Percentiles rank a stretch among this genome's conserved stretches.
Conservation (phyloP, 495 filamentous ascomycete species). For the Neurospora sp. region DNA sequence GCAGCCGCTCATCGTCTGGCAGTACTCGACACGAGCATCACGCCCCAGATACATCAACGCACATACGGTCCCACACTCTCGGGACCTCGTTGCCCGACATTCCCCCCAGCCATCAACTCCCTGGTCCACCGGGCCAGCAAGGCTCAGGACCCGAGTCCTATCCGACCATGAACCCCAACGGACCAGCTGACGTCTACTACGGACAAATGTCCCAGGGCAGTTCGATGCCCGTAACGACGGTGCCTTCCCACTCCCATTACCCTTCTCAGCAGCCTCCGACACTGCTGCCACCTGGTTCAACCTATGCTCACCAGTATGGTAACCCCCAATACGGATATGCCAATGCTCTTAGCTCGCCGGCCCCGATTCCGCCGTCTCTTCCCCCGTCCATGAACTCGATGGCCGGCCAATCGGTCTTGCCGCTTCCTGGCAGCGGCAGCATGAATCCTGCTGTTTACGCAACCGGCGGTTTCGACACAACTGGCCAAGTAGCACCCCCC, state of each 20-base stretch:
- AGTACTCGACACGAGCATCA: neutral
- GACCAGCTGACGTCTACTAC: conserved; percentile 73
- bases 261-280: conserved; percentile 63
- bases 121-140: conserved; percentile 29
- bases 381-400: conserved; percentile 41
- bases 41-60: neutral
- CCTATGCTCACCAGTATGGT: conserved; percentile 57
- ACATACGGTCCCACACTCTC: conserved; percentile 38
- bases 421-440: conserved; percentile 51
- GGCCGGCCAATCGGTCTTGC: conserved; percentile 50
- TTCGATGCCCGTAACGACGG: conserved; percentile 68
- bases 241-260: conserved; percentile 67
- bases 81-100: conserved; percentile 35
- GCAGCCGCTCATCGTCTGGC: neutral
- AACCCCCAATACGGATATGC: conserved; percentile 59
- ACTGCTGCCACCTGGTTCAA: conserved; percentile 67
- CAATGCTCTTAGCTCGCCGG: conserved; percentile 66
- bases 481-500: conserved; percentile 87
- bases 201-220: conserved; percentile 74
- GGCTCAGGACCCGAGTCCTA: conserved; percentile 46
- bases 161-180: conserved; percentile 72
- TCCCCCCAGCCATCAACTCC: conserved; percentile 26
- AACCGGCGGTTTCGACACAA: conserved; percentile 65
- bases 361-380: conserved; percentile 53
- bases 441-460: conserved; percentile 37